A percentile compares a stretch with the other conserved stretches of the same genome.
Conservation (phyloP, 108 stramenopile genomes). For the Cylindrotheca closterium region DNA sequence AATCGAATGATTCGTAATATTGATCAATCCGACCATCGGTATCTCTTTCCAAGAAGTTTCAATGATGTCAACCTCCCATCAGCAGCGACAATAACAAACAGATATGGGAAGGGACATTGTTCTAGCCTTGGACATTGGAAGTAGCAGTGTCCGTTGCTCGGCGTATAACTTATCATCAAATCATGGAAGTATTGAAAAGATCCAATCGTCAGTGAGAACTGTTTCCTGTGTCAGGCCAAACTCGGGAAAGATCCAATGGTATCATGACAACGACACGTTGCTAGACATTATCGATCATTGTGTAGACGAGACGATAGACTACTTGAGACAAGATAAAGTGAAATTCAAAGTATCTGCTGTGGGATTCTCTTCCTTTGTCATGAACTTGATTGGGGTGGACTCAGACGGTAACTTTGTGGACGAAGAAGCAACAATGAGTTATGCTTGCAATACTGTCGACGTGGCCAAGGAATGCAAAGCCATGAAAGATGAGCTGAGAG, state of each 20-base stretch:
- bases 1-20: too few relatives aligned
- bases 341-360: slow-evolving; percentile 53
- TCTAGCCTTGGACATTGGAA: slow-evolving; percentile 73
- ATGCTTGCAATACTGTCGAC: slow-evolving; percentile 68
- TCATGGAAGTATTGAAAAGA: too few relatives aligned
- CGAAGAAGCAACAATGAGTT: slow-evolving; percentile 58
- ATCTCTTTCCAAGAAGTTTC: too few relatives aligned
- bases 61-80: too few relatives aligned
- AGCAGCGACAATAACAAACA: too few relatives aligned
- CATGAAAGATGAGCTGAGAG: slow-evolving; percentile 9
- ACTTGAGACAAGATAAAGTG: background rate
- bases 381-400: slow-evolving; percentile 77
- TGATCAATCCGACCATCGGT: too few relatives aligned
- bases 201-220: slow-evolving; percentile 15
- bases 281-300: slow-evolving; percentile 53
- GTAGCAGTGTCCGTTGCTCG: slow-evolving; percentile 51
- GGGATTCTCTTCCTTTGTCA: slow-evolving; percentile 82
- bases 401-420: slow-evolving; percentile 38
- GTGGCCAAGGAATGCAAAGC: slow-evolving; percentile 55
- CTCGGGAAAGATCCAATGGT: slow-evolving; percentile 41
- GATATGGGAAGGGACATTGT: too few relatives aligned
- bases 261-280: slow-evolving; percentile 19
- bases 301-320: slow-evolving; percentile 49
- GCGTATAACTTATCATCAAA: slow-evolving; percentile 10
- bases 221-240: slow-evolving; percentile 44